Evolutionary conservation across 495 filamentous ascomycete species (phyloP), one percentile per base, ranked within the genome.

Genomic region (Saxophila tyrrhenica): DNA sequence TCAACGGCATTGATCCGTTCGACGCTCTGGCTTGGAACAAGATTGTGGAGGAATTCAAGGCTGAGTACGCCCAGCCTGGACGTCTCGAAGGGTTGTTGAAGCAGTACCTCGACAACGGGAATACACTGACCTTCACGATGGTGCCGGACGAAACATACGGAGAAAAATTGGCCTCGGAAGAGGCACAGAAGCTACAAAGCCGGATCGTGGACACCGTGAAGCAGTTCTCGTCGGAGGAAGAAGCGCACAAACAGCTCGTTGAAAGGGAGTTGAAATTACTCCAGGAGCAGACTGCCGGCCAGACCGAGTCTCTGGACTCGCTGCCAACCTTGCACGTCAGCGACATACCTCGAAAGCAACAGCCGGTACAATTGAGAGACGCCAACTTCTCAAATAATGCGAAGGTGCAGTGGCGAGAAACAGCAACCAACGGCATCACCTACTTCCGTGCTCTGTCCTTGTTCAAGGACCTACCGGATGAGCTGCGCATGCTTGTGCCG

Each of bases 61-160:
- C 70, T 3, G 73, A 80, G 61, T 83, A 84, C 57, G 77, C 77
- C 19, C 72, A 85, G 65, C 81, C 81, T 13, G 76, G 78, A 35
- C 96, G 96, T 64, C 75, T 98, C 8, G 89, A 96, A 63, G 75
- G 80, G 2, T 66, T 98, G 56, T 72, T 97, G 62, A 79, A 95
- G 57, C 94, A 94, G 64, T 96, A 97, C 64, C 71, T 97, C 13
- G 66, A 95, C 42, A 94, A 89, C 58, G 86, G 90, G 62, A 82
- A 83, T 25, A 89, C 82, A 22, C 70, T 97, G 56, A 89, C 86
- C 0, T 96, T 97, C 67, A 96, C 89, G 0, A 98, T 98, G 92
- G 83, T 82, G 13, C 94, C 92, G 1, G 86, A 83, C 1, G 71
- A 78, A 45, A 81, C 72, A 0, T 95, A 86, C 62, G 80, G 78